A percentile compares a stretch with the other conserved stretches of the same genome.
Evolutionary conservation across 495 filamentous ascomycete genomes (phyloP).

Genomic region (Opeltia flavorubescens): DNA sequence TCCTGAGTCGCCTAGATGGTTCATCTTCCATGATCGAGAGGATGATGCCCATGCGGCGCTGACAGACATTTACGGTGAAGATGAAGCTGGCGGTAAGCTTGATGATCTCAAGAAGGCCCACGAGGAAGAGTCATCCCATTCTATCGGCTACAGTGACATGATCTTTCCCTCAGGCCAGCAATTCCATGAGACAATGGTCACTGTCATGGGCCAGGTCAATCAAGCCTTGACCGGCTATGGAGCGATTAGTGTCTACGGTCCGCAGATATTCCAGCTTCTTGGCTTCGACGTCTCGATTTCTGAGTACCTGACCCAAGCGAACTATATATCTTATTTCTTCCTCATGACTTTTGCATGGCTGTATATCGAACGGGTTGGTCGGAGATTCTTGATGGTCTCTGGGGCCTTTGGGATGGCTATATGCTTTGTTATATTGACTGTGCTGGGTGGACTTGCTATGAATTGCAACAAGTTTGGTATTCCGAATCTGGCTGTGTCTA

Average conservation of each 20-base stretch:
- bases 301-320: constrained; percentile 37
- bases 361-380: constrained; percentile 35
- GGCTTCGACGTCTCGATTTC: constrained; percentile 29
- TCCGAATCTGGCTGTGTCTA: constrained; percentile 24
- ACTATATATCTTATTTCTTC: constrained; percentile 40
- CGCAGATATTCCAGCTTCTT: constrained; percentile 43
- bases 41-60: constrained; percentile 31
- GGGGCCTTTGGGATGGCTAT: constrained; percentile 28
- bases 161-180: constrained; percentile 23
- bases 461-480: constrained; percentile 21
- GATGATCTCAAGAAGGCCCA: constrained; percentile 31
- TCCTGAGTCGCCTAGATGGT: constrained; percentile 42
- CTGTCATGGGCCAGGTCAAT: constrained; percentile 43
- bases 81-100: constrained; percentile 27
- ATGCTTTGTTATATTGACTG: constrained; percentile 32
- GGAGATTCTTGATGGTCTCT: constrained; percentile 36
- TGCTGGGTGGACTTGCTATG: constrained; percentile 29
- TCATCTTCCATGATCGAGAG: constrained; percentile 27
- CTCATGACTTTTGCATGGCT: constrained; percentile 41
- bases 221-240: constrained; percentile 42
- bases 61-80: constrained; percentile 29
- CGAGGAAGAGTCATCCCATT: constrained; percentile 30
- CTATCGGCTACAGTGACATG: constrained; percentile 36
- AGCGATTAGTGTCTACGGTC: constrained; percentile 43
- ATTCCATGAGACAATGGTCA: constrained; percentile 40